Evolutionary conservation across 148 eudicot genomes (phyloP), one percentile per base, ranked within the genome.

Genomic region (Spergularia marina): DNA sequence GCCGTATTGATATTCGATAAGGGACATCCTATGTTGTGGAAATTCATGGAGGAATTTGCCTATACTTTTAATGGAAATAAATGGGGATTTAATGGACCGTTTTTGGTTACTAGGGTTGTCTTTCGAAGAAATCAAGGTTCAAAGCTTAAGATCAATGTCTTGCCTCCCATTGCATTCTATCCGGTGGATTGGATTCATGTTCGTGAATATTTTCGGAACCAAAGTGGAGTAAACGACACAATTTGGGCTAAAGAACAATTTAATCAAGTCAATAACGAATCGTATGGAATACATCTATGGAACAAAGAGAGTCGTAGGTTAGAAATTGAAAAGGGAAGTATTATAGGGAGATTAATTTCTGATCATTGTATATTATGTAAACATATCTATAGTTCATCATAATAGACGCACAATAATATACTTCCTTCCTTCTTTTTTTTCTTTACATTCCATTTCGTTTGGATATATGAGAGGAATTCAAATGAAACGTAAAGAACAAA

Each of bases 61-160:
- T 65, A 70, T 7, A 76, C 75, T 71, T 93, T 87, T 44, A 74
- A 93, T 68, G 94, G 98, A 6, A 89, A 77, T 47, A 76, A 30
- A 65, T 93, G 98, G 98, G 98, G 98, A 4, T 80, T 85, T 14
- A 93, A 91, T 59, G 98, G 96, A 12, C 98, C 93, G 0, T 82
- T 86, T 68, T 60, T 93, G 82, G 90, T 91, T 8, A 86, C 90
- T 7, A 70, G 98, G 70, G 87, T 93, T 52, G 84, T 86, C 0
- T 56, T 65, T 30, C 77, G 75, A 7, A 54, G 75, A 4, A 60
- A 52, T 0, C 17, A 44, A 20, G 51, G 75, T 18, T 10, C 63
- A 7, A 60, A 20, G 16, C 63, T 52, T 54, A 79, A 89, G 36
- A 83, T 89, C 49, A 87, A 86, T 6, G 72, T 93, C 5, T 65